Conservation (phyloP, 2,329 filamentous ascomycete genomes). For the Dichotomopilus funicola region DNA sequence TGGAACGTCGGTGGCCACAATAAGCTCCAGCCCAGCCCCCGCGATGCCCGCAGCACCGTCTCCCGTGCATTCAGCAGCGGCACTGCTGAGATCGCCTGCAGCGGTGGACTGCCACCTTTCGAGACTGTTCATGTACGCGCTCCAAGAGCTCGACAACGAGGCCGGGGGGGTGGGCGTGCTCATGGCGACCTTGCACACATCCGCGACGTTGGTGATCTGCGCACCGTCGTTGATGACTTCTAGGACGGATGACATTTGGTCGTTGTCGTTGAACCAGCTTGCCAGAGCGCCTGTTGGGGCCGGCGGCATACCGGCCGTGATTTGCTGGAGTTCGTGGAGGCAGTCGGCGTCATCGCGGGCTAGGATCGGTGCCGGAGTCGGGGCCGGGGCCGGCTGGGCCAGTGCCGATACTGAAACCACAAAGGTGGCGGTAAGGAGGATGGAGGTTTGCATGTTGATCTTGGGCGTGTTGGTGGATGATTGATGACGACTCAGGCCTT, state of each 20-base stretch:
- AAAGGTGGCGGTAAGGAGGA: not conserved
- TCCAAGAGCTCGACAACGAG: not conserved
- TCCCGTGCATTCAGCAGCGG: not conserved
- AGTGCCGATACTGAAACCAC: not conserved
- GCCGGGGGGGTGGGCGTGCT: not conserved
- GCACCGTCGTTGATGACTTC: not conserved
- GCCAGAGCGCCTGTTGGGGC: not conserved
- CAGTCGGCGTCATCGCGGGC: not conserved
- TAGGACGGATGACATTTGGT: not conserved
- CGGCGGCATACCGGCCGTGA: not conserved
- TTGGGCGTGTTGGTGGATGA: not conserved
- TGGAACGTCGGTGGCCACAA: not conserved
- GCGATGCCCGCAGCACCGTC: not conserved
- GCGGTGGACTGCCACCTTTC: not conserved
- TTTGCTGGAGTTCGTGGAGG: not conserved
- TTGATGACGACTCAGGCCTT: not conserved
- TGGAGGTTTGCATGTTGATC: not conserved
- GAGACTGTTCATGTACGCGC: not conserved
- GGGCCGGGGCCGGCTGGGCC: not conserved
- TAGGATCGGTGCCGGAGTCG: not conserved
- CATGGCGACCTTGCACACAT: not conserved
- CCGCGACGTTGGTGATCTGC: not conserved
- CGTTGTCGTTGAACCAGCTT: not conserved
- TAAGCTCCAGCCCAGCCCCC: not conserved
- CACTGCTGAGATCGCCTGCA: not conserved